phyloP scores from a whole-genome alignment of 179 eudicot species.

The Vitellaria paradoxa region DNA sequence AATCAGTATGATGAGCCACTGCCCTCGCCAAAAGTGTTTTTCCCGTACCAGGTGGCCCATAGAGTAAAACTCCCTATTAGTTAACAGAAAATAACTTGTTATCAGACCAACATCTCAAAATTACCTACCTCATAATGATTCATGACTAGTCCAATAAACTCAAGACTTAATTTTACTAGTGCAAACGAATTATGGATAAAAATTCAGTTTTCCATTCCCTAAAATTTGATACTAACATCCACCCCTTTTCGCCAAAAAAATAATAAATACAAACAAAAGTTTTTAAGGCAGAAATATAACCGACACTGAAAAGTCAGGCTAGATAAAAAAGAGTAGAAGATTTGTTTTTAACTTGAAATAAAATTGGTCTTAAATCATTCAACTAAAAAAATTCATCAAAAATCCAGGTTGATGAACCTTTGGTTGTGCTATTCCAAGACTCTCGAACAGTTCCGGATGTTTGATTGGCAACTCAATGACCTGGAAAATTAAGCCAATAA shows the following conservation, averaged over 20 bases:
- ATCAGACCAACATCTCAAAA: background rate
- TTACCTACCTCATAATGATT: background rate
- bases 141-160: background rate
- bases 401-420: constrained; percentile 30
- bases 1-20: constrained; percentile 26
- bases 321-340: background rate
- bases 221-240: background rate
- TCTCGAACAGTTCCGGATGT: constrained; percentile 61
- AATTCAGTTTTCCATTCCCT: background rate
- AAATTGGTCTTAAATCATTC: background rate
- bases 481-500: constrained; percentile 21
- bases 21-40: constrained; percentile 29
- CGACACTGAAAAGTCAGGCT: background rate
- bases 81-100: background rate
- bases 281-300: background rate
- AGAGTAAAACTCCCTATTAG: constrained; percentile 26
- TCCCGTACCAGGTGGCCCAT: constrained; percentile 33
- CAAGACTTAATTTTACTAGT: background rate
- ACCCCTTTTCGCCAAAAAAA: background rate
- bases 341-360: background rate
- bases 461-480: constrained; percentile 64
- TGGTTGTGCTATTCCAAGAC: constrained; percentile 68
- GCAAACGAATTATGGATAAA: background rate
- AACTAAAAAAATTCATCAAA: background rate
- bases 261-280: background rate